Conservation (phyloP, 495 filamentous ascomycete species). For the Hypoxylon perforatum region DNA sequence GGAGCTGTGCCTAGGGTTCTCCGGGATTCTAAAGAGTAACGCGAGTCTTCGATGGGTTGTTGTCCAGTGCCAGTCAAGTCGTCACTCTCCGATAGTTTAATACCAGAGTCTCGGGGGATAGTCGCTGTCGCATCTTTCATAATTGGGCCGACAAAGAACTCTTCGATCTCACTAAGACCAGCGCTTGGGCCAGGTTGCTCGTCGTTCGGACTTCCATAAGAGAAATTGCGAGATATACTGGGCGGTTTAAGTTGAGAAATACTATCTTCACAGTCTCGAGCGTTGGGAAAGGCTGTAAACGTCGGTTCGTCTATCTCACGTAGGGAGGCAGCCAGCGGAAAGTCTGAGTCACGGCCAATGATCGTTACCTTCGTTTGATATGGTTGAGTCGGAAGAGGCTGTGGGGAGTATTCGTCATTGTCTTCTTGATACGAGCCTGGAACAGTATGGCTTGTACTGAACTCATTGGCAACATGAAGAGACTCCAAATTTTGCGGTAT, state of each 20-base stretch:
- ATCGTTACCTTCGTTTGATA: conserved; percentile 59
- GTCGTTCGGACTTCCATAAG: conserved; percentile 24
- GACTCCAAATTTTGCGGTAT: conserved; percentile 18
- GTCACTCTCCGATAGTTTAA: conserved; percentile 17
- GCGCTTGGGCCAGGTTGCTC: conserved; percentile 38
- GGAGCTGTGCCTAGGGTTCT: conserved; percentile 43
- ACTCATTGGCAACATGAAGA: conserved; percentile 21
- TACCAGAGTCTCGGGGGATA: conserved; percentile 24
- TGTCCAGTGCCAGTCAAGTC: conserved; percentile 17
- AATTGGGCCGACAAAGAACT: conserved; percentile 43
- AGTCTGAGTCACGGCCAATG: conserved; percentile 54
- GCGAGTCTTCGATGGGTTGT: conserved; percentile 33
- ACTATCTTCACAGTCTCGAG: conserved; percentile 11
- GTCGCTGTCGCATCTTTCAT: conserved; percentile 31
- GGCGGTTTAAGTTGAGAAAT: conserved; percentile 18
- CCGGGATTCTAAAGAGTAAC: conserved; percentile 42
- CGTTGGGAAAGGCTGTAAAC: conserved; percentile 4
- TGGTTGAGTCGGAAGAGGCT: conserved; percentile 47
- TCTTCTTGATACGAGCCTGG: conserved; percentile 34
- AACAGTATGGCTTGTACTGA: conserved; percentile 32
- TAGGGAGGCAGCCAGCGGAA: conserved; percentile 41
- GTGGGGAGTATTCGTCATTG: conserved; percentile 52
- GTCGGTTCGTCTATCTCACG: conserved; percentile 33
- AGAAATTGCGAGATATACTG: conserved; percentile 12
- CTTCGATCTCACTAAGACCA: conserved; percentile 43